Percentiles rank a stretch among this genome's conserved stretches.
phyloP scores from a whole-genome alignment of 139 green algal genomes.

The Chlamydomonas incerta region DNA sequence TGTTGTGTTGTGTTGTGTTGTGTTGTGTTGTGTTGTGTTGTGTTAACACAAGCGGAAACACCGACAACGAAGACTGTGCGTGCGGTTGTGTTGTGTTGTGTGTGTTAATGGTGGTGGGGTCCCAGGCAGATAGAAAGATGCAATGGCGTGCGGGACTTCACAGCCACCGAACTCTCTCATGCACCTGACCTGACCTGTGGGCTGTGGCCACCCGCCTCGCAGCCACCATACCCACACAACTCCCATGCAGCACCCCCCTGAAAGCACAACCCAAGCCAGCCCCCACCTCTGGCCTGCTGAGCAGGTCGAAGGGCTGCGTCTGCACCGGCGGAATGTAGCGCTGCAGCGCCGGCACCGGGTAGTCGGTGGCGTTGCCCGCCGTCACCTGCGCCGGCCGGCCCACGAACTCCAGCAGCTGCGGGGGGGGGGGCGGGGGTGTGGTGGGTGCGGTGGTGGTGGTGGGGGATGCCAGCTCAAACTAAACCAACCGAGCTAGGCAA shows the following conservation, averaged over 20 bases:
- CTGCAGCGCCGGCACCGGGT: conserved; percentile 20
- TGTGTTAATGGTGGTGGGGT: too few species aligned
- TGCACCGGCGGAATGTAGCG: conserved; percentile 62
- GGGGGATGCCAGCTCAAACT: not conserved
- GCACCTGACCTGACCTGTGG: too few species aligned
- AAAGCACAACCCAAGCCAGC: not conserved
- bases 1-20: too few species aligned
- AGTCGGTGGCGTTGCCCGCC: conserved; percentile 43
- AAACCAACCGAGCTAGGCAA: too few species aligned
- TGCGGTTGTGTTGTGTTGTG: too few species aligned
- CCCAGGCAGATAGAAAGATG: too few species aligned
- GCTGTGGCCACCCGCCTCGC: not conserved
- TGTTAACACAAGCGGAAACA: too few species aligned
- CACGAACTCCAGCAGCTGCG: conserved; percentile 57
- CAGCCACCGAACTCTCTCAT: too few species aligned
- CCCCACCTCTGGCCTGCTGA: conserved; percentile 27
- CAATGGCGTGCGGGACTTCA: too few species aligned
- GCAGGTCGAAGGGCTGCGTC: conserved; percentile 61
- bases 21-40: too few species aligned
- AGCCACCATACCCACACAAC: not conserved
- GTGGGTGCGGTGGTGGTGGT: not conserved
- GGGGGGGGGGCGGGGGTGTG: not conserved
- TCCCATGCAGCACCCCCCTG: not conserved
- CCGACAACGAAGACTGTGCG: too few species aligned
- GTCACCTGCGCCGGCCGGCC: conserved; percentile 55